These are phyloP conservation scores for Leishmania arabica DNA, from an alignment of 208 protist genomes.

Conservation along the genomic window DNA sequence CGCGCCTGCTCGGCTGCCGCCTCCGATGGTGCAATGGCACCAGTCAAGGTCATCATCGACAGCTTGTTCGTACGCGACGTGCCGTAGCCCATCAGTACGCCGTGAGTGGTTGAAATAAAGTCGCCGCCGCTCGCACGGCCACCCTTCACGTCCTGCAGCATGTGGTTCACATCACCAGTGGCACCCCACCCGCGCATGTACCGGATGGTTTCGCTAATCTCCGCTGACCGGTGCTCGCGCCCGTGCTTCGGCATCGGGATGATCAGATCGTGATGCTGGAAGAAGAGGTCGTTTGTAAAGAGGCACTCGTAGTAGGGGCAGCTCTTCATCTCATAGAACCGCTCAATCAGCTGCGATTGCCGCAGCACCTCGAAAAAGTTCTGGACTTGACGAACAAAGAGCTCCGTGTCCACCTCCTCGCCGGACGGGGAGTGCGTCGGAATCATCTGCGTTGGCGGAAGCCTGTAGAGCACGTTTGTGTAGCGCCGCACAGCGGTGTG, in stretches of 20 bases:
- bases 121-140: slow-evolving; percentile 65
- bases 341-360: slow-evolving; percentile 73
- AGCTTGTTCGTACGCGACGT: slow-evolving; percentile 77
- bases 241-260: slow-evolving; percentile 88
- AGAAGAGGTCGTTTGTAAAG: slow-evolving; percentile 76
- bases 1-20: slow-evolving; percentile 43
- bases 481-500: slow-evolving; percentile 40
- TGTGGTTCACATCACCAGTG: slow-evolving; percentile 70
- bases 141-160: slow-evolving; percentile 77
- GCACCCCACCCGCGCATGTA: slow-evolving; percentile 85
- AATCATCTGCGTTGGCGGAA: slow-evolving; percentile 67
- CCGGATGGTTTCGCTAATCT: slow-evolving; percentile 88
- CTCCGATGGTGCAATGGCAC: slow-evolving; percentile 39
- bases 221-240: slow-evolving; percentile 71
- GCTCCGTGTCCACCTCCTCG: slow-evolving; percentile 73
- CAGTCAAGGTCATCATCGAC: slow-evolving; percentile 53
- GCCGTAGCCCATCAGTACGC: slow-evolving; percentile 80
- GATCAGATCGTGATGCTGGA: slow-evolving; percentile 83
- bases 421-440: slow-evolving; percentile 73
- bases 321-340: slow-evolving; percentile 79
- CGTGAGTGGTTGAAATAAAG: slow-evolving; percentile 78
- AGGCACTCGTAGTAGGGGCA: slow-evolving; percentile 87
- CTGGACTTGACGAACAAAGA: slow-evolving; percentile 70
- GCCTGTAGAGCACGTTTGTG: slow-evolving; percentile 76
- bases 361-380: slow-evolving; percentile 64